Evolutionary conservation across 2,329 filamentous ascomycete species (phyloP).

Genomic region (Acephala macrosclerotiorum): DNA sequence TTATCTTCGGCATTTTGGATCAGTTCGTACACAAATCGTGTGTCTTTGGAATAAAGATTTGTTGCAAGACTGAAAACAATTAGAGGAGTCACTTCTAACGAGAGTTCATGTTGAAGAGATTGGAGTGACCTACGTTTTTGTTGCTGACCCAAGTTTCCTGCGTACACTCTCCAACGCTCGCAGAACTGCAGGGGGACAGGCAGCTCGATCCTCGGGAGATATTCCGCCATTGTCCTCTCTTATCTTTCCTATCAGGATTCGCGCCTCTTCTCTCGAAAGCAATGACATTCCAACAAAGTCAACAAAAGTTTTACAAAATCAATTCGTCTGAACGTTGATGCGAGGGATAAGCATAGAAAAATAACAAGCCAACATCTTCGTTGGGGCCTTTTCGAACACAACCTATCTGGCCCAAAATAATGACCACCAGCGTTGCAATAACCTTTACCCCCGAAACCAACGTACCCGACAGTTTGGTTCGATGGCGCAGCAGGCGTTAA

Average conservation of each 20-base stretch:
- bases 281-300: not conserved
- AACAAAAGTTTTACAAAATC: not conserved
- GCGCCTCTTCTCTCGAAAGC: not conserved
- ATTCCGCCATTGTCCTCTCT: not conserved
- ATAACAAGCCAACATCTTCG: not conserved
- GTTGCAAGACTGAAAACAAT: not conserved
- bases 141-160: not conserved
- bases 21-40: conserved; percentile 59
- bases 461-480: not conserved
- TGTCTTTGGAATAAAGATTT: conserved; percentile 6
- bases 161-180: not conserved
- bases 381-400: not conserved
- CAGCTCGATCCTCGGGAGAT: not conserved
- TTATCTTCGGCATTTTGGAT: conserved; percentile 64
- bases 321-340: not conserved
- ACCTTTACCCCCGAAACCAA: not conserved
- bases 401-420: not conserved
- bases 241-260: not conserved
- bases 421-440: not conserved
- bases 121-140: not conserved
- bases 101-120: not conserved
- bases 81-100: not conserved
- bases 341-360: not conserved
- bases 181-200: not conserved
- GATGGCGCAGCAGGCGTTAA: not conserved